phyloP scores from a whole-genome alignment of 2,329 filamentous ascomycete genomes.

The Bipolaris victoriae region DNA sequence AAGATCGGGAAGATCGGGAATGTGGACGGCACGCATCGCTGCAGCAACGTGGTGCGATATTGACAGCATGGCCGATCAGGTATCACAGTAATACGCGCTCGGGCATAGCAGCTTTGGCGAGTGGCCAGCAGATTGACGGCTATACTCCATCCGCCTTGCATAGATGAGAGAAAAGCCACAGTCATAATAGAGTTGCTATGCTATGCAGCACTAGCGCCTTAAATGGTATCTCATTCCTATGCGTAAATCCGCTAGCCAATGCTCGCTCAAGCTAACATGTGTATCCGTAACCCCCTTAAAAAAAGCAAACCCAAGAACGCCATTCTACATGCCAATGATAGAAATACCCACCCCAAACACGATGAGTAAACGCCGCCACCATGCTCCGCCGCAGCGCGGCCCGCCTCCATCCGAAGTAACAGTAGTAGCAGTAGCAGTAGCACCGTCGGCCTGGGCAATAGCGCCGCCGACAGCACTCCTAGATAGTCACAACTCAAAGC shows the following conservation, averaged over 20 bases:
- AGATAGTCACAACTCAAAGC: constrained; percentile 24
- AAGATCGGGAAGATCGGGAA: background rate
- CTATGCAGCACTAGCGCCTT: background rate
- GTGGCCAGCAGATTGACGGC: background rate
- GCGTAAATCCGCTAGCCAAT: background rate
- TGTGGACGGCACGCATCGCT: background rate
- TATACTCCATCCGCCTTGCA: too few relatives aligned
- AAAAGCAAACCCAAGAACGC: background rate
- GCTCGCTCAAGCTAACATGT: background rate
- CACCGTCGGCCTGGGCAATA: background rate
- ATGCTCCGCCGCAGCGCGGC: background rate
- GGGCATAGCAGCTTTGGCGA: background rate
- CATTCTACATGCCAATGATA: constrained; percentile 4
- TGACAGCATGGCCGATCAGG: background rate
- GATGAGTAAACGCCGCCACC: background rate
- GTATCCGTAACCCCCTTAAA: background rate
- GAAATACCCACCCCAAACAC: background rate
- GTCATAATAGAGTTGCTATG: background rate
- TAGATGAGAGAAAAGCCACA: background rate
- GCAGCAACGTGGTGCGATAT: background rate
- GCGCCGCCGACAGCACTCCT: background rate
- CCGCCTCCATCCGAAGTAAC: background rate
- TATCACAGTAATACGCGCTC: too few relatives aligned
- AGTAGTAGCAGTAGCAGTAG: background rate
- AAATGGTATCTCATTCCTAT: background rate